Evolutionary conservation across 495 filamentous ascomycete genomes (phyloP).

Genomic region (Aspergillus avenaceus): DNA sequence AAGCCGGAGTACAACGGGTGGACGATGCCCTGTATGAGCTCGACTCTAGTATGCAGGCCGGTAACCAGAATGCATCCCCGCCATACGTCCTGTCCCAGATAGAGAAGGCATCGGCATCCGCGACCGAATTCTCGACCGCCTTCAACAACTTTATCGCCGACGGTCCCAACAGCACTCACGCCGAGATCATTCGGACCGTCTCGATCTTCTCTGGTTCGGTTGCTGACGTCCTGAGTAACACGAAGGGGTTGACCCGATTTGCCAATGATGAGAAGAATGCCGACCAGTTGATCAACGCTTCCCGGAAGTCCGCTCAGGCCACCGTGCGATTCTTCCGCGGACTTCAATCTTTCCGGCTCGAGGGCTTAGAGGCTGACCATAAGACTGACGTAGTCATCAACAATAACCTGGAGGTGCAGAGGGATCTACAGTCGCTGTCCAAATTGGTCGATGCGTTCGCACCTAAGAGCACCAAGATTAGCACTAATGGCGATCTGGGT

Average conservation of each 20-base stretch:
- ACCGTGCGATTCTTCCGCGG: slow-evolving; percentile 95
- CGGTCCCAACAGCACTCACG: slow-evolving; percentile 86
- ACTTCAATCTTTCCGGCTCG: slow-evolving; percentile 87
- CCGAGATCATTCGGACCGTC: slow-evolving; percentile 88
- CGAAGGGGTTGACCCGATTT: slow-evolving; percentile 91
- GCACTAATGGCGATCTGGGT: slow-evolving; percentile 79
- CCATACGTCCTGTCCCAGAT: slow-evolving; percentile 93
- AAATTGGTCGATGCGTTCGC: slow-evolving; percentile 89
- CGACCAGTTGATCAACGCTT: slow-evolving; percentile 75
- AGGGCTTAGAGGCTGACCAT: slow-evolving; percentile 78
- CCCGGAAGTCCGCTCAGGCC: slow-evolving; percentile 78
- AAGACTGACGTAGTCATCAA: slow-evolving; percentile 96
- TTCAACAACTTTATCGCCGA: slow-evolving; percentile 98
- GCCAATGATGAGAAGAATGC: slow-evolving; percentile 92
- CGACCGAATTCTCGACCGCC: slow-evolving; percentile 92
- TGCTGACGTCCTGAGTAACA: slow-evolving; percentile 91
- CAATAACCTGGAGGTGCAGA: slow-evolving; percentile 90
- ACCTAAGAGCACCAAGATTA: slow-evolving; percentile 75
- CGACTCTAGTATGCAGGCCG: slow-evolving; percentile 95
- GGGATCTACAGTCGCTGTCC: slow-evolving; percentile 83
- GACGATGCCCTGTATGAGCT: slow-evolving; percentile 97
- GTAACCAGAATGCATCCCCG: slow-evolving; percentile 97
- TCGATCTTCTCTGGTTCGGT: slow-evolving; percentile 86
- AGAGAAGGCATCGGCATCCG: slow-evolving; percentile 91
- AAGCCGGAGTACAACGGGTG: slow-evolving; percentile 88